phyloP scores from a whole-genome alignment of 192 early-diverging fungal genomes.

The Allomyces javanicus region DNA sequence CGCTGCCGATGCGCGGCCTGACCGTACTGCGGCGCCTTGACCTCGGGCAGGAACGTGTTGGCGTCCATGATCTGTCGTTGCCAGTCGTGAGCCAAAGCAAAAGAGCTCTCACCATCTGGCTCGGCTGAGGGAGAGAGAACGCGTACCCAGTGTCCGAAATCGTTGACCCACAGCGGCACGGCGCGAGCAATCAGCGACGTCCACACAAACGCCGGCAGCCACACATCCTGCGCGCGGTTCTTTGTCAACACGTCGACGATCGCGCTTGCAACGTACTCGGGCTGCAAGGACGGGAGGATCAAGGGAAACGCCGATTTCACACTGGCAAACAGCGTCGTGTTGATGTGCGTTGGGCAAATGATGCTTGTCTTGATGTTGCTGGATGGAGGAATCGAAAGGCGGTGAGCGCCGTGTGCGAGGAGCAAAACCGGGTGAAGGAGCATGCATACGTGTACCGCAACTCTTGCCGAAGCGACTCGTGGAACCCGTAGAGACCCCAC shows the following conservation, averaged over 20 bases:
- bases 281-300: neutral
- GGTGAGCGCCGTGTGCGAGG: neutral
- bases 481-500: neutral
- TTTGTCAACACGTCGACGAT: neutral
- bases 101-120: too few species aligned
- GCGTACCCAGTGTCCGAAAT: neutral
- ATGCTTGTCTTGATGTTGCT: neutral
- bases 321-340: neutral
- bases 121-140: too few species aligned
- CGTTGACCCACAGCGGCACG: neutral
- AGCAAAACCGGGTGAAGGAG: neutral
- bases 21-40: too few species aligned
- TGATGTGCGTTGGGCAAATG: neutral
- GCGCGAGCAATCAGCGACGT: neutral
- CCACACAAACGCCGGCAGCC: neutral
- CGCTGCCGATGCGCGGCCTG: too few species aligned
- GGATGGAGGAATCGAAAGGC: neutral
- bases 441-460: neutral
- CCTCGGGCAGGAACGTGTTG: too few species aligned
- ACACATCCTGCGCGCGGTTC: neutral
- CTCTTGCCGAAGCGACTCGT: neutral
- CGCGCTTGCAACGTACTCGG: neutral
- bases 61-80: too few species aligned
- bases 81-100: too few species aligned
- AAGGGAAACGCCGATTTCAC: neutral